These are phyloP conservation scores for Leptodermis oblonga DNA, from an alignment of 257 asterid genomes.

Conservation along the genomic window DNA sequence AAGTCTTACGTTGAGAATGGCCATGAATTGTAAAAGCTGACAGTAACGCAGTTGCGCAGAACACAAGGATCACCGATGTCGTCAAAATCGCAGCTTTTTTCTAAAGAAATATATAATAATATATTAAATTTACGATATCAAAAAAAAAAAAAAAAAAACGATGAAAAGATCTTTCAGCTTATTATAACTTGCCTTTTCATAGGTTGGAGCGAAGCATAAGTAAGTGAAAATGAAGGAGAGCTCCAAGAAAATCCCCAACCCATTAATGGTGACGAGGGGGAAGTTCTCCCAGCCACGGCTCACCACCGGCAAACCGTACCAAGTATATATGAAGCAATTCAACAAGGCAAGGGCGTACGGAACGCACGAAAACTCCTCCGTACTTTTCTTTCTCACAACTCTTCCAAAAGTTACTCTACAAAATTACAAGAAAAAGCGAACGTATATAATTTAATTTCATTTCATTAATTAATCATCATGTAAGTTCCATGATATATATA, in stretches of 20 bases:
- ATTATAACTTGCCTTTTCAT: conserved; percentile 55
- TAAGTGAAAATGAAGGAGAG: conserved; percentile 50
- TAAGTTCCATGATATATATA: too few relatives aligned
- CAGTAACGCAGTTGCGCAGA: conserved; percentile 31
- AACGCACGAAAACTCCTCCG: conserved; percentile 59
- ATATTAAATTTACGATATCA: neutral
- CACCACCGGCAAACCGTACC: conserved; percentile 84
- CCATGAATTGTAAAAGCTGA: conserved; percentile 47
- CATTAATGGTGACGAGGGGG: conserved; percentile 57
- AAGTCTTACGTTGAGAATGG: conserved; percentile 51
- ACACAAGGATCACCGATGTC: conserved; percentile 31
- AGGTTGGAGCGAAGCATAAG: conserved; percentile 42
- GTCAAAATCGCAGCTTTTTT: conserved; percentile 44
- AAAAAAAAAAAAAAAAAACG: too few relatives aligned
- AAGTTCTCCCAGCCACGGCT: conserved; percentile 73
- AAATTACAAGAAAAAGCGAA: neutral
- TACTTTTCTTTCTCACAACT: conserved; percentile 51
- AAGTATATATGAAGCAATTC: conserved; percentile 64
- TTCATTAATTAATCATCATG: too few relatives aligned
- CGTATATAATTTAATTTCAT: too few relatives aligned
- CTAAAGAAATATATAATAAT: conserved; percentile 24
- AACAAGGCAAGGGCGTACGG: conserved; percentile 61
- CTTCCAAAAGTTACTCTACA: conserved; percentile 54
- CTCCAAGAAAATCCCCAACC: conserved; percentile 66
- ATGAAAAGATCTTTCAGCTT: neutral